phyloP scores from a whole-genome alignment of 2,329 filamentous ascomycete species.

The Clonostachys sp. region DNA sequence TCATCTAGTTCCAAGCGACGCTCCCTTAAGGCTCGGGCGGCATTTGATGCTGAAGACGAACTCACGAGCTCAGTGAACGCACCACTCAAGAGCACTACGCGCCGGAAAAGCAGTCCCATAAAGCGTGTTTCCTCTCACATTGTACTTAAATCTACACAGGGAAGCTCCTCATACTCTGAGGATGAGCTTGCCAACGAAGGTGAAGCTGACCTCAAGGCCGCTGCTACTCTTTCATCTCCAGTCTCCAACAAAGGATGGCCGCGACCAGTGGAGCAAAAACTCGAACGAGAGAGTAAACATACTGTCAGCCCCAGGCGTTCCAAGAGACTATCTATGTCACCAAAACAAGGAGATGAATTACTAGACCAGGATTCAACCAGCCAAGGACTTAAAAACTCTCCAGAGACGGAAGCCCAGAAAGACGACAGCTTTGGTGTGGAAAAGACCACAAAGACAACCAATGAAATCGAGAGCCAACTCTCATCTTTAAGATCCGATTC shows the following conservation, averaged over 20 bases:
- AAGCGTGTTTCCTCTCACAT: not conserved
- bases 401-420: too few relatives aligned
- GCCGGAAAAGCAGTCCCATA: not conserved
- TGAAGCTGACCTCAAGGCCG: not conserved
- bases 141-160: not conserved
- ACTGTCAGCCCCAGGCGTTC: not conserved
- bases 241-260: not conserved
- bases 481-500: too few relatives aligned
- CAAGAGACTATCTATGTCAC: not conserved
- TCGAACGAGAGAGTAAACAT: not conserved
- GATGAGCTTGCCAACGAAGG: constrained; percentile 1
- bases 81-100: not conserved
- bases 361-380: too few relatives aligned
- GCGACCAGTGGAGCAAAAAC: not conserved
- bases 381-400: too few relatives aligned
- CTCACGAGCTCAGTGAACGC: not conserved
- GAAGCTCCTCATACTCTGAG: not conserved
- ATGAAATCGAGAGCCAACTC: too few relatives aligned
- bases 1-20: too few relatives aligned
- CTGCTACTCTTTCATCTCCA: constrained; percentile 1
- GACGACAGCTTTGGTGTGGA: too few relatives aligned
- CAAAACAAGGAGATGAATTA: too few relatives aligned
- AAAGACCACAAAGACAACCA: too few relatives aligned
- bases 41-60: not conserved
- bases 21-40: not conserved